Base-by-base conservation (phyloP, 2,329 filamentous ascomycete genomes). In the Penicillium italicum region DNA sequence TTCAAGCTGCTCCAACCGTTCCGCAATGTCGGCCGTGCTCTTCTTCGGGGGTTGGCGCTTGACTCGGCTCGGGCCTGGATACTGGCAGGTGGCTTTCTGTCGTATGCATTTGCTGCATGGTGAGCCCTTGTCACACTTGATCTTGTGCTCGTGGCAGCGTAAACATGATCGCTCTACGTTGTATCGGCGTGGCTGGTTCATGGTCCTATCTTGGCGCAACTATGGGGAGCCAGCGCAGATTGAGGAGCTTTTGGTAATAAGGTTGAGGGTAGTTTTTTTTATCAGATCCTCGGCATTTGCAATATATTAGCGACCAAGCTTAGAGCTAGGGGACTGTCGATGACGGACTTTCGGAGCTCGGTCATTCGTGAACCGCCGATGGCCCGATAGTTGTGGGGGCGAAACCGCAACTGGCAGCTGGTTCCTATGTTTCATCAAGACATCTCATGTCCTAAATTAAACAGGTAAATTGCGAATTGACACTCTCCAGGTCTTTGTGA, bases 111-210 rank as follows among this genome's bases (percentile, higher is more conserved):
- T 59, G 36, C 45, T 51, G 48, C 67, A 70, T 41, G 67, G 67
- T 5, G 47, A 26, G 5, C 34, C 48, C 38, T 61, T 68, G 51
- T 70, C 63, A 42, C 67, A 70, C 10, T 62, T 59, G 30, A 70
- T 64, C 38, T 70, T 70, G 37, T 68, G 63, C 44, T 66, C 62
- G 31, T 70, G 67, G 53, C 67, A 70, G 33, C 66, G 64, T 28
- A 70, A 47, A 43, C 67, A 70, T 30, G 67, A 69, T 22, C 67
- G 65, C 34, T 66, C 62, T 22, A 67, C 65, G 28, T 66, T 66
- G 40, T 67, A 67, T 7, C 65, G 64, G 5, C 65, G 59, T 22
- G 55, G 46, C 10, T 51, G 22, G 2, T 59, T 44, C 59, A 61
- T 61, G n/a, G 33, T 18, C 6, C 16, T 47, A 18, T 40, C 5